These are phyloP conservation scores for Rubroboletus satanas DNA, from an alignment of 768 basidiomycete genomes.

Conservation along the genomic window DNA sequence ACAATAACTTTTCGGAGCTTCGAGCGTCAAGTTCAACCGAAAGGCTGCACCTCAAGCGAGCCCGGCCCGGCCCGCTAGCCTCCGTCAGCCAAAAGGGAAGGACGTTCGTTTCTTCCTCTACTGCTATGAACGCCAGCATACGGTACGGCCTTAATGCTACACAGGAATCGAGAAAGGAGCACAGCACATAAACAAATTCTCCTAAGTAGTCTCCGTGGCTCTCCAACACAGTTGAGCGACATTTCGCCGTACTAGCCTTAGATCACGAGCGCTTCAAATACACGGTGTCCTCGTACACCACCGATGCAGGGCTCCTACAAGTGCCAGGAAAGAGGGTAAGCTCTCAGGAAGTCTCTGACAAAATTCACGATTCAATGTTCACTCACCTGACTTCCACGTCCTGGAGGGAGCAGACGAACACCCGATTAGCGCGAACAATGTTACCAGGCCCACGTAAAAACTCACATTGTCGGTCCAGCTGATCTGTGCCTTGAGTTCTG, in stretches of 20 bases:
- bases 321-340: background rate
- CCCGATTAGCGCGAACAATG: background rate
- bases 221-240: background rate
- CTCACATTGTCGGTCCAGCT: constrained; percentile 41
- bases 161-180: background rate
- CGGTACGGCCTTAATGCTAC: background rate
- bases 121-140: background rate
- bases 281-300: constrained; percentile 24
- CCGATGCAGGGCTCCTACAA: constrained; percentile 26
- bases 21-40: too few species aligned
- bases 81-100: background rate
- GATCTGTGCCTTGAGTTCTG: constrained; percentile 51
- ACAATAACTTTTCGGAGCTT: background rate
- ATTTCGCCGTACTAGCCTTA: background rate
- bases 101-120: background rate
- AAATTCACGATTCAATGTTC: background rate
- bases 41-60: background rate
- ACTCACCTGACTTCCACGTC: constrained; percentile 35
- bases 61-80: background rate
- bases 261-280: background rate
- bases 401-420: constrained; percentile 15
- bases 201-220: background rate
- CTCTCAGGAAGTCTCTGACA: background rate
- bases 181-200: background rate
- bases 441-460: constrained; percentile 1